These are phyloP conservation scores for Arthrobotrys conoides DNA, from an alignment of 2,329 filamentous ascomycete genomes.

Conservation along the genomic window DNA sequence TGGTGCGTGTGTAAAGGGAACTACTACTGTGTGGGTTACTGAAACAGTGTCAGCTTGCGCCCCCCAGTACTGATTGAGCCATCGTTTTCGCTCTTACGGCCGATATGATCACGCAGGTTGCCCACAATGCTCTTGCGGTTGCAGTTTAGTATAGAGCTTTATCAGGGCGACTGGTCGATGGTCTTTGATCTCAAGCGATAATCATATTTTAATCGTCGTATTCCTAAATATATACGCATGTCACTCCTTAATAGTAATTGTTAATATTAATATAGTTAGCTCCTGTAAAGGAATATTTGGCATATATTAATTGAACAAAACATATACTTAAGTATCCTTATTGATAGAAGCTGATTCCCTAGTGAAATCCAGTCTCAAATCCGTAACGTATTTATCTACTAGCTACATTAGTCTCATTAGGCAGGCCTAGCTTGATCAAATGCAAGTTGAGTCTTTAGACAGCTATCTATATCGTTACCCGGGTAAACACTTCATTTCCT, in stretches of 20 bases:
- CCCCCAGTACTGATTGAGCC: constrained; percentile 3
- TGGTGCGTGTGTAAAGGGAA: constrained; percentile 17
- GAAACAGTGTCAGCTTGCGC: constrained; percentile 25
- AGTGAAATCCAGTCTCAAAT: no score
- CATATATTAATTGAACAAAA: background rate
- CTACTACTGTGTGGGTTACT: constrained; percentile 41
- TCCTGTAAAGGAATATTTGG: constrained; percentile 17
- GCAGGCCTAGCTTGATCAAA: no score
- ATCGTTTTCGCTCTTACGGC: background rate
- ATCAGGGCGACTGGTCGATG: no score
- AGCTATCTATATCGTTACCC: no score
- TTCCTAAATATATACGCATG: background rate
- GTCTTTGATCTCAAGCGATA: no score
- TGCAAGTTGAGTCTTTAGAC: no score
- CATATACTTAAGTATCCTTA: no score
- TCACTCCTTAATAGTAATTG: constrained; percentile 15
- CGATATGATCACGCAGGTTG: background rate
- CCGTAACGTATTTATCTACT: no score
- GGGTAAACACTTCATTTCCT: no score
- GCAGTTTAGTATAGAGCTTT: background rate
- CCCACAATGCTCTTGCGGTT: background rate
- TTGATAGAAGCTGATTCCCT: no score
- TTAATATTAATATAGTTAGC: constrained; percentile 17
- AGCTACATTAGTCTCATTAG: no score
- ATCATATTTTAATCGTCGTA: background rate